A percentile compares a stretch with the other conserved stretches of the same genome.
phyloP scores from a whole-genome alignment of 2,329 filamentous ascomycete species.

The Verticillium longisporum region DNA sequence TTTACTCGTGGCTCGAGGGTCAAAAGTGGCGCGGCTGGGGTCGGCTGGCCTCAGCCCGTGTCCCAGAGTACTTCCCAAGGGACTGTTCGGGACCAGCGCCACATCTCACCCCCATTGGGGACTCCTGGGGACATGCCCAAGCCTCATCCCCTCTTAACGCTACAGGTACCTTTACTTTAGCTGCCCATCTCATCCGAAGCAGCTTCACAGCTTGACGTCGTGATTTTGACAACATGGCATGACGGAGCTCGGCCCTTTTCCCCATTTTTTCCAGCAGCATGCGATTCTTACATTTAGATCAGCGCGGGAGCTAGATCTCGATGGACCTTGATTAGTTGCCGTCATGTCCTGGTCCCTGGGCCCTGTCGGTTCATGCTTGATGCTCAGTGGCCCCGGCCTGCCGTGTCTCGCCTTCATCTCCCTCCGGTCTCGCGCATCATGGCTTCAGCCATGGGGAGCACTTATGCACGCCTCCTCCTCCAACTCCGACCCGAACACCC shows the following conservation, averaged over 20 bases:
- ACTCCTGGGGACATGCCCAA: too few species aligned
- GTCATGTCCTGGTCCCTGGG: not conserved
- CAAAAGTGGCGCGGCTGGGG: too few species aligned
- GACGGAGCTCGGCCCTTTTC: not conserved
- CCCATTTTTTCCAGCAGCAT: not conserved
- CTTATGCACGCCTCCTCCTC: conserved; percentile 1
- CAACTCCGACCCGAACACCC: not conserved
- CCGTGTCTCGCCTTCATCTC: not conserved
- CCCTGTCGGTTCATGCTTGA: not conserved
- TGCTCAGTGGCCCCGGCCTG: not conserved
- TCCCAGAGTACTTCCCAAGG: too few species aligned
- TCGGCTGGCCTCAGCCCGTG: too few species aligned
- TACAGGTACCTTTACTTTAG: too few species aligned
- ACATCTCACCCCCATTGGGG: too few species aligned
- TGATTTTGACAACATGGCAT: not conserved
- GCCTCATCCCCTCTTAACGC: too few species aligned
- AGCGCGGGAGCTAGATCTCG: not conserved
- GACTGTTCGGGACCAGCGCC: too few species aligned
- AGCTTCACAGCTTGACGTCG: not conserved
- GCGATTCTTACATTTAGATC: not conserved
- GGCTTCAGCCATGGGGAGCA: not conserved
- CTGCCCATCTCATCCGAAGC: not conserved
- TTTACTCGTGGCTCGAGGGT: too few species aligned
- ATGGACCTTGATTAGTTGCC: not conserved
- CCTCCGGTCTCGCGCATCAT: not conserved